These are phyloP conservation scores for Fusarium continuum DNA, from an alignment of 2,329 filamentous ascomycete genomes.

Conservation along the genomic window DNA sequence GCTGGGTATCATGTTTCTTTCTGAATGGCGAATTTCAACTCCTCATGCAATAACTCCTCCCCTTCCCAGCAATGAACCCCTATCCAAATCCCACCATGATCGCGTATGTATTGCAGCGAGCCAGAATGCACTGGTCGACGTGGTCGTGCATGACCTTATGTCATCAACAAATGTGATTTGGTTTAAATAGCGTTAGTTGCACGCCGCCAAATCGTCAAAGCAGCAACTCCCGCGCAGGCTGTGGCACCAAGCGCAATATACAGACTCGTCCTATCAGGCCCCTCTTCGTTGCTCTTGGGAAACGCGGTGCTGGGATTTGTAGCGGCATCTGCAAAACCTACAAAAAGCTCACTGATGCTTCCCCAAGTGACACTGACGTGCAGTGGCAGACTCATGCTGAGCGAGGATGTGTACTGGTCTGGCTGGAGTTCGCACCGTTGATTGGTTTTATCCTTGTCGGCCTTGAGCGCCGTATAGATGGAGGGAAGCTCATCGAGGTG, in stretches of 20 bases:
- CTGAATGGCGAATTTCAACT: constrained; percentile 38
- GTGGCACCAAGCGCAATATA: constrained; percentile 86
- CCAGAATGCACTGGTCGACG: neutral
- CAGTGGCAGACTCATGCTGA: constrained; percentile 90
- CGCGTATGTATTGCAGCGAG: neutral
- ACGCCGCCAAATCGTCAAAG: constrained; percentile 71
- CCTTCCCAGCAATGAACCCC: neutral
- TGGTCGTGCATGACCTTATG: too few relatives aligned
- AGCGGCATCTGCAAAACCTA: constrained; percentile 88
- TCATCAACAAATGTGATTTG: neutral
- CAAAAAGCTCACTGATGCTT: constrained; percentile 93
- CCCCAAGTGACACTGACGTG: constrained; percentile 96
- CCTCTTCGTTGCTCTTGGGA: constrained; percentile 87
- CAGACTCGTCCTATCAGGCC: constrained; percentile 82
- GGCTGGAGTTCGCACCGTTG: constrained; percentile 91
- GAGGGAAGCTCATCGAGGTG: constrained; percentile 89
- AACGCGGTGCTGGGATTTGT: constrained; percentile 90
- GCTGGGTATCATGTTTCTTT: constrained; percentile 48
- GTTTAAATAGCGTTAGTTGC: constrained; percentile 59
- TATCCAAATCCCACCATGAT: neutral
- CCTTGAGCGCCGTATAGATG: constrained; percentile 93
- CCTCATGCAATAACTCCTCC: constrained; percentile 26
- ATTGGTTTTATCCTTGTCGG: constrained; percentile 95
- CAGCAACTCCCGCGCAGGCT: constrained; percentile 69
- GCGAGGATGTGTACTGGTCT: constrained; percentile 84